Base-by-base conservation (phyloP, 306 rosid species). In the Ochetophila trinervis region DNA sequence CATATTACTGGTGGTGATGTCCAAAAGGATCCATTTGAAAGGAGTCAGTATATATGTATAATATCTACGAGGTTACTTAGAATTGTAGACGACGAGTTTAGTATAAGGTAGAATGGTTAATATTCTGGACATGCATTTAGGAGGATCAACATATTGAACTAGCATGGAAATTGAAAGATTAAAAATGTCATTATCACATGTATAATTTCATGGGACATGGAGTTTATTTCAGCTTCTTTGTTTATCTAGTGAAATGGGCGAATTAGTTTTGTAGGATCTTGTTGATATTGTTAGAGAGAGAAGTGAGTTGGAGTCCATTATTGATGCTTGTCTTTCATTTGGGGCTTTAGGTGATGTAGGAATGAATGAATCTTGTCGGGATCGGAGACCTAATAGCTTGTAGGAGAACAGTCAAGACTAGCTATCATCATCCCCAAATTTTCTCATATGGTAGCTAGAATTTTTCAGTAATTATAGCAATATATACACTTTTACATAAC, bases 1-100 rank as follows among this genome's bases (percentile, higher is more conserved):
- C 48, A 45, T 66, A 62, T 67, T 64, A 72, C 57, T 69, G 11
- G 74, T 67, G 65, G 57, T 69, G 62, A 27, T 62, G 70, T 44
- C 34, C 47, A 49, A 48, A 70, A 68, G 63, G 67, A 52, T 66
- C 54, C 40, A 70, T 35, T 81, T 54, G 49, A 51, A 52, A 53
- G 42, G 65, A 56, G 73, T 60, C n/a, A n/a, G 32, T 27, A 4
- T 27, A 4, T 27, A 27, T 27, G 32, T 27, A 27, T 27, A 50
- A 66, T 59, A 20, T 40, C 35, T 40, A 40, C 45, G 45, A 40
- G 45, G 14, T 40, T 40, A 40, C 45, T 1, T 40, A 40, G 45
- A 12, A 10, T 40, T 40, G 45, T 40, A 8, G 45, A 40, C 15
- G 11, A 40, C 45, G 1, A 40, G 45, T 9, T 40, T 40, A 9